Conservation (phyloP, 108 stramenopile genomes). For the Nitzschia inconspicua region DNA sequence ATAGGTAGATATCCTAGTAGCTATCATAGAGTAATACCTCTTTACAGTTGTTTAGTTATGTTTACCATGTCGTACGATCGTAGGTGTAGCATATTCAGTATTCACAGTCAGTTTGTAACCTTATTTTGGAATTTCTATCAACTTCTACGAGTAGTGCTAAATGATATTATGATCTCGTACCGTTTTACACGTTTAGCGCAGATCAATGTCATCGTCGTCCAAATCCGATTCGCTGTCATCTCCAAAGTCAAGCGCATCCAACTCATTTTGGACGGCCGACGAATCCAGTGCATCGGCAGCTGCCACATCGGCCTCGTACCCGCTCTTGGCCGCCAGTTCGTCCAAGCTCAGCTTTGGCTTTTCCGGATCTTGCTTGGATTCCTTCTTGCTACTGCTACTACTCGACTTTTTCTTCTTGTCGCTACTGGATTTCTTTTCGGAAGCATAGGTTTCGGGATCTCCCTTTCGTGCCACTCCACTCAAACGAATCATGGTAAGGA, state of each 20-base stretch:
- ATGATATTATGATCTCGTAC: too few relatives aligned
- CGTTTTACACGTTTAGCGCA: conserved; percentile 36
- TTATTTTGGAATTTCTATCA: too few relatives aligned
- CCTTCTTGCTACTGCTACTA: background rate
- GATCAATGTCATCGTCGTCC: conserved; percentile 46
- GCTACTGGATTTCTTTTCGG: background rate
- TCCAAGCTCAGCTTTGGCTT: conserved; percentile 24
- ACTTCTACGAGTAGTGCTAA: too few relatives aligned
- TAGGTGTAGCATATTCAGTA: too few relatives aligned
- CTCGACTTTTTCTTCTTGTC: background rate
- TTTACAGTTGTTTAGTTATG: too few relatives aligned
- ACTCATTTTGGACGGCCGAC: conserved; percentile 27
- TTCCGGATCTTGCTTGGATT: background rate
- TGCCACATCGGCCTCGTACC: conserved; percentile 31
- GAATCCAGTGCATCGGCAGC: conserved; percentile 10
- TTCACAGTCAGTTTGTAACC: too few relatives aligned
- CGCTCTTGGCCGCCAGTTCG: conserved; percentile 32
- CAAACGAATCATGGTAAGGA: conserved; percentile 56
- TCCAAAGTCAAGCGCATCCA: conserved; percentile 47
- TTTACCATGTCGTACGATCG: too few relatives aligned
- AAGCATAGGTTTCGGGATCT: background rate
- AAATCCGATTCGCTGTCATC: conserved; percentile 38
- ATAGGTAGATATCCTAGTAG: too few relatives aligned
- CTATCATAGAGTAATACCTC: too few relatives aligned
- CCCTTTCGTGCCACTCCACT: conserved; percentile 59